phyloP scores from a whole-genome alignment of 78 protist genomes.

The Cavenderia fasciculata region DNA sequence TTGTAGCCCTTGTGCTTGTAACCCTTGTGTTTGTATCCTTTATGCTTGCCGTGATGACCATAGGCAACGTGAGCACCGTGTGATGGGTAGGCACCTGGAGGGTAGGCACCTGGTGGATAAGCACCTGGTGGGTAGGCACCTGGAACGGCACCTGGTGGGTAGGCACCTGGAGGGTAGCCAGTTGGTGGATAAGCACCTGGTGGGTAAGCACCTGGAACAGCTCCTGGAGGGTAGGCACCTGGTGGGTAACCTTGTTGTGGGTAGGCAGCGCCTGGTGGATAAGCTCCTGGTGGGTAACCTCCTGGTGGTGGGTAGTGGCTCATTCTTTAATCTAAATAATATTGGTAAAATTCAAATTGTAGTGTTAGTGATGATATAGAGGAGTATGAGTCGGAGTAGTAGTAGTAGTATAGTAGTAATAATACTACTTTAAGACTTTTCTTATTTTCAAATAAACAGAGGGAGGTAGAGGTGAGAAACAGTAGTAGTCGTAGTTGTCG shows the following conservation, averaged over 20 bases:
- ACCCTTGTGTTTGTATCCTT: slow-evolving; percentile 36
- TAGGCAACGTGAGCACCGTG: not conserved
- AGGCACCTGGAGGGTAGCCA: slow-evolving; percentile 29
- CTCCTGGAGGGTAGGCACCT: slow-evolving; percentile 61
- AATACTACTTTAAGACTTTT: no score
- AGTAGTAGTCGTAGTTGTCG: not conserved
- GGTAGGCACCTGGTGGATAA: slow-evolving; percentile 45
- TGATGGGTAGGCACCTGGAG: slow-evolving; percentile 27
- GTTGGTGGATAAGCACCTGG: slow-evolving; percentile 9
- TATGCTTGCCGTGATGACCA: slow-evolving; percentile 32
- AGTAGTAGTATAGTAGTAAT: no score
- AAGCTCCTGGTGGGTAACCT: slow-evolving; percentile 32
- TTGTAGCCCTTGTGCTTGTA: slow-evolving; percentile 55
- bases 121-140: slow-evolving; percentile 2
- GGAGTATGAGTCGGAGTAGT: no score
- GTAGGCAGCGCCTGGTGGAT: slow-evolving; percentile 60
- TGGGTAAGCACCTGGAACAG: slow-evolving; percentile 31
- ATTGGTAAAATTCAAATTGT: no score
- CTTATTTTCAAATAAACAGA: not conserved
- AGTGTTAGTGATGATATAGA: no score
- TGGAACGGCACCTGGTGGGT: not conserved
- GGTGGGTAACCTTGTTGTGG: slow-evolving; percentile 26
- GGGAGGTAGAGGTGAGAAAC: not conserved
- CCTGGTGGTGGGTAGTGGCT: slow-evolving; percentile 75
- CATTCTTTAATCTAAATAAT: slow-evolving; percentile 3